Base-by-base conservation (phyloP, 495 filamentous ascomycete genomes). In the Lentithecium fluviatile region DNA sequence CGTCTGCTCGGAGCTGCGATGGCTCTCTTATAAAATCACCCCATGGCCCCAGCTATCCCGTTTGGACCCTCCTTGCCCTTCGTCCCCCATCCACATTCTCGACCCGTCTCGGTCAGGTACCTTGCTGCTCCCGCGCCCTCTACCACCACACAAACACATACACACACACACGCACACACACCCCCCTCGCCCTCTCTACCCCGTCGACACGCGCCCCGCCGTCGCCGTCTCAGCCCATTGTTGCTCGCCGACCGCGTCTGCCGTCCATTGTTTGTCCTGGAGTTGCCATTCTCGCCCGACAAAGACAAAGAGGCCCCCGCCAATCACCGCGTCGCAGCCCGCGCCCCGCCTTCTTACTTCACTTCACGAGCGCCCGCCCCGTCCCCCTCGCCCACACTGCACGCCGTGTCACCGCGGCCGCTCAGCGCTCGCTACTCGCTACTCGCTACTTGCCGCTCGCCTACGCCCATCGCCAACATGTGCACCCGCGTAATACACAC, bases 401-500 rank as follows among this genome's bases (percentile, higher is more conserved):
- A 34, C 50, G 24, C 62, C 62, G 50, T 45, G 51, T 37, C 54
- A 48, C 26, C 29, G 34, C 56, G n/a, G 3, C 29, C 26, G 8
- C 49, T 24, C 38, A 32, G 21, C 21, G 5, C 17, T 20, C 57
- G 23, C 57, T 38, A 29, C 0, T 21, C n/a, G n/a, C n/a, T n/a
- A n/a, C n/a, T n/a, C n/a, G n/a, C n/a, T n/a, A n/a, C n/a, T n/a
- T 19, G 12, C 37, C 20, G n/a, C 46, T 42, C 24, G 34, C 5
- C 32, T 11, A 25, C 32, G 0, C 19, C 58, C 13, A 2, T 36
- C 53, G 45, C 47, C 45, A 40, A 5, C 42, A 75, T 75, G 71
- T 76, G 74, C 52, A 72, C 56, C 32, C 59, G 67, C 54, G 59
- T 76, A 25, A 61, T 72, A 56, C 71, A 76, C 52, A 21, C 43